Conservation (phyloP, 306 rosid genomes). For the Inga laurina region DNA sequence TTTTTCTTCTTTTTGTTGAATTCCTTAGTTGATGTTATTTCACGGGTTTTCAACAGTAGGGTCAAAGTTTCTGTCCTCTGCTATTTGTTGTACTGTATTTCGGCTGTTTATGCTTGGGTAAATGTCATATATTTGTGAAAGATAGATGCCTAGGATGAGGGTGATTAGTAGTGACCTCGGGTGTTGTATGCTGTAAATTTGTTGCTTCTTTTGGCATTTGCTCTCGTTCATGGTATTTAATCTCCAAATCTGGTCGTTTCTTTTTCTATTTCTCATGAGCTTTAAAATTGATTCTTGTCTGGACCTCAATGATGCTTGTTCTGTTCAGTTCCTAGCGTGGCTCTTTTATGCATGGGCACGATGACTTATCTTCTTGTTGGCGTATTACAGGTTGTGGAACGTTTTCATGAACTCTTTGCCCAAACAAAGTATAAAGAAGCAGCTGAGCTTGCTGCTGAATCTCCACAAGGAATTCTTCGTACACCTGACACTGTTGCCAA, state of each 20-base stretch:
- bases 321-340: background rate
- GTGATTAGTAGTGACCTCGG: conserved; percentile 14
- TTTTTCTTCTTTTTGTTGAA: background rate
- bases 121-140: background rate
- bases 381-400: conserved; percentile 87
- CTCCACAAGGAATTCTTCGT: conserved; percentile 98
- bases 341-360: conserved; percentile 21
- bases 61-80: conserved; percentile 21
- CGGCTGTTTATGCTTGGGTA: background rate
- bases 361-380: conserved; percentile 29
- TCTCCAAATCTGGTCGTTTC: background rate
- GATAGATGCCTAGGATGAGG: conserved; percentile 12
- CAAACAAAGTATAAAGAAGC: conserved; percentile 99
- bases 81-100: background rate
- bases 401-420: conserved; percentile 98
- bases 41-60: background rate
- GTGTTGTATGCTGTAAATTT: conserved; percentile 5
- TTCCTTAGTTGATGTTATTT: conserved; percentile 17
- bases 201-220: background rate
- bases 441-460: conserved; percentile 99
- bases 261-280: background rate
- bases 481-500: conserved; percentile 98
- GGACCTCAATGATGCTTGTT: conserved; percentile 10
- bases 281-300: conserved; percentile 15
- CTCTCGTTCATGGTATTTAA: background rate